Evolutionary conservation across 169 alveolate species (phyloP).

Genomic region (Eimeria maxima): DNA sequence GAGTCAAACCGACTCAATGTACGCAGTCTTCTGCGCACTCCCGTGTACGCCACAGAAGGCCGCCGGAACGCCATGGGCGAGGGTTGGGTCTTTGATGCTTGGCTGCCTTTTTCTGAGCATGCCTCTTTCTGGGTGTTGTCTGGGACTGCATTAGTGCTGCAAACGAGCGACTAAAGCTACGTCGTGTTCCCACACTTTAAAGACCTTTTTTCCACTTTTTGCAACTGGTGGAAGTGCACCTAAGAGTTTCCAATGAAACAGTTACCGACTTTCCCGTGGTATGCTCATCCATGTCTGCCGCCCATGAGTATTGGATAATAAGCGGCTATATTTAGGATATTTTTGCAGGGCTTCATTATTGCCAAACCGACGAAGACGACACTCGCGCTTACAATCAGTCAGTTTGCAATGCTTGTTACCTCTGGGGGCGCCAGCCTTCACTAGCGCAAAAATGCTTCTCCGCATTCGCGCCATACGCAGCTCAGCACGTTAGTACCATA

Average conservation of each 20-base stretch:
- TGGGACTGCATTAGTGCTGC: constrained; percentile 95
- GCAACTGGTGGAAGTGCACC: not conserved
- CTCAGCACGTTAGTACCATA: too few relatives aligned
- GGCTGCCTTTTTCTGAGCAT: constrained; percentile 95
- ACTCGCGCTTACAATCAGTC: not conserved
- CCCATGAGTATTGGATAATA: not conserved
- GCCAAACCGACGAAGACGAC: not conserved
- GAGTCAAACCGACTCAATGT: constrained; percentile 95
- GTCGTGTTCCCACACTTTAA: not conserved
- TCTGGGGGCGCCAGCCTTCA: not conserved
- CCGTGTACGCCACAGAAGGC: constrained; percentile 91
- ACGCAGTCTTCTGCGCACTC: constrained; percentile 95
- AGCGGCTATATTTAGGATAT: not conserved
- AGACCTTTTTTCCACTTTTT: not conserved
- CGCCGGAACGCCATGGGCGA: constrained; percentile 96
- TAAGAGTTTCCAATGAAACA: not conserved
- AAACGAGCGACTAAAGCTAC: constrained; percentile 76
- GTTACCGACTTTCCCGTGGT: not conserved
- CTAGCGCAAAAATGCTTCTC: not conserved
- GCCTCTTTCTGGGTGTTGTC: constrained; percentile 96
- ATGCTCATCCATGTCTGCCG: not conserved
- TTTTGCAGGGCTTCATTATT: not conserved
- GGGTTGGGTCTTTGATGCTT: constrained; percentile 96
- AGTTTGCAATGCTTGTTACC: not conserved
- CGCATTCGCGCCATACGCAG: not conserved